These are phyloP conservation scores for Elongisporangium prolatum DNA, from an alignment of 352 stramenopile genomes.

Conservation along the genomic window DNA sequence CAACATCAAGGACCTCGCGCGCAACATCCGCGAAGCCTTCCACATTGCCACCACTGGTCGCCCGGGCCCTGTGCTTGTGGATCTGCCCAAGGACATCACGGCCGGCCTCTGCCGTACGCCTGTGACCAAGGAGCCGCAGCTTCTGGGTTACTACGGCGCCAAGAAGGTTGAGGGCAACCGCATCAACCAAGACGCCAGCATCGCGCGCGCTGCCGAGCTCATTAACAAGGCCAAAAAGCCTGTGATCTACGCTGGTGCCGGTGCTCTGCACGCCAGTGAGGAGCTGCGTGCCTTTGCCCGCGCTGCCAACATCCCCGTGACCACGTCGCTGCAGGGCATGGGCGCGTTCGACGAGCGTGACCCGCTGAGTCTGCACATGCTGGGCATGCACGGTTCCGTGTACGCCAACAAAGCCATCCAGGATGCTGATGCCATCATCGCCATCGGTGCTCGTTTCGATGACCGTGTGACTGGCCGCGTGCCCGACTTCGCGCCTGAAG, in stretches of 20 bases:
- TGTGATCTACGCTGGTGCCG: constrained; percentile 94
- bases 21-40: constrained; percentile 95
- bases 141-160: constrained; percentile 83
- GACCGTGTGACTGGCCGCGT: constrained; percentile 94
- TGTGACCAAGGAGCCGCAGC: constrained; percentile 67
- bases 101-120: constrained; percentile 68
- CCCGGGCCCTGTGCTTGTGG: constrained; percentile 92
- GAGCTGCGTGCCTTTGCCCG: constrained; percentile 91
- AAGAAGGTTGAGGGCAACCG: constrained; percentile 80
- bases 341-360: constrained; percentile 93
- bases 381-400: constrained; percentile 96
- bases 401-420: constrained; percentile 97
- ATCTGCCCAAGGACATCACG: constrained; percentile 95
- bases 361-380: constrained; percentile 93
- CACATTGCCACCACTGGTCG: constrained; percentile 92
- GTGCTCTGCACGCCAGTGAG: constrained; percentile 80
- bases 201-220: constrained; percentile 68
- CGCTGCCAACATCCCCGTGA: constrained; percentile 93
- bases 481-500: constrained; percentile 91
- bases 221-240: constrained; percentile 95
- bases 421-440: constrained; percentile 93
- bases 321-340: constrained; percentile 92
- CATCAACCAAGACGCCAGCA: constrained; percentile 73
- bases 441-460: constrained; percentile 93
- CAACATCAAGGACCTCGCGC: constrained; percentile 91